phyloP scores from a whole-genome alignment of 2,329 filamentous ascomycete species.

The Dryadomyces quercus-mongolicae region DNA sequence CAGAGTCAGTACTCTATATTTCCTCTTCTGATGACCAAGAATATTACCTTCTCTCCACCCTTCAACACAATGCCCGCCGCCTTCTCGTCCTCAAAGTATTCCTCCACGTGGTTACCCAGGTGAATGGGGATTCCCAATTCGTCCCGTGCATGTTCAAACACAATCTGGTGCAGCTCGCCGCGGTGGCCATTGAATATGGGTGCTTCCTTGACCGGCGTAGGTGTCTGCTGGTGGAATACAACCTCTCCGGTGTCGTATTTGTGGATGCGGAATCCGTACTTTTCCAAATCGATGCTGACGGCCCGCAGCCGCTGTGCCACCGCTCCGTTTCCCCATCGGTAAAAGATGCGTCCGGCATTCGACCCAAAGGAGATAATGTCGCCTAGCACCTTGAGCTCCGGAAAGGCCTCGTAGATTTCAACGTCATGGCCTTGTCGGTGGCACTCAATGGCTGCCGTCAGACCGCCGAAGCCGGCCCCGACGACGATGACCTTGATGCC shows the following conservation, averaged over 20 bases:
- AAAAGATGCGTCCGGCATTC: slow-evolving; percentile 48
- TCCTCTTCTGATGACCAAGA: too few species aligned
- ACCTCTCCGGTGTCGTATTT: slow-evolving; percentile 49
- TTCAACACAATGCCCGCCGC: slow-evolving; percentile 31
- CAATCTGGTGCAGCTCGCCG: slow-evolving; percentile 46
- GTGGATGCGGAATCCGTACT: slow-evolving; percentile 49
- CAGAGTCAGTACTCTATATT: background rate
- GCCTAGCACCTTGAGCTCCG: slow-evolving; percentile 44
- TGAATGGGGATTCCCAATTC: slow-evolving; percentile 40
- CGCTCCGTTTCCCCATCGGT: slow-evolving; percentile 40
- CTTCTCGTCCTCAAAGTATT: slow-evolving; percentile 42
- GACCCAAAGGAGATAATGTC: slow-evolving; percentile 52
- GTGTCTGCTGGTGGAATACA: slow-evolving; percentile 40
- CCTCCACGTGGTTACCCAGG: slow-evolving; percentile 35
- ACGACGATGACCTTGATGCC: slow-evolving; percentile 41
- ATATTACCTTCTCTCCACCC: slow-evolving; percentile 5
- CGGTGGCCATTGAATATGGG: slow-evolving; percentile 49
- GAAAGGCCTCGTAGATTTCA: slow-evolving; percentile 45
- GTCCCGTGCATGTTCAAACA: slow-evolving; percentile 44
- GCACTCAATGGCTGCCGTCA: slow-evolving; percentile 52
- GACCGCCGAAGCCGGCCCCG: slow-evolving; percentile 45
- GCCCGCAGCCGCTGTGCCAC: slow-evolving; percentile 33
- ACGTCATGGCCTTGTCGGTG: slow-evolving; percentile 48
- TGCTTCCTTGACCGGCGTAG: slow-evolving; percentile 29
- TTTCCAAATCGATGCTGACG: slow-evolving; percentile 37